Conservation (phyloP, 2,329 filamentous ascomycete genomes). For the Epichloe uncinata region DNA sequence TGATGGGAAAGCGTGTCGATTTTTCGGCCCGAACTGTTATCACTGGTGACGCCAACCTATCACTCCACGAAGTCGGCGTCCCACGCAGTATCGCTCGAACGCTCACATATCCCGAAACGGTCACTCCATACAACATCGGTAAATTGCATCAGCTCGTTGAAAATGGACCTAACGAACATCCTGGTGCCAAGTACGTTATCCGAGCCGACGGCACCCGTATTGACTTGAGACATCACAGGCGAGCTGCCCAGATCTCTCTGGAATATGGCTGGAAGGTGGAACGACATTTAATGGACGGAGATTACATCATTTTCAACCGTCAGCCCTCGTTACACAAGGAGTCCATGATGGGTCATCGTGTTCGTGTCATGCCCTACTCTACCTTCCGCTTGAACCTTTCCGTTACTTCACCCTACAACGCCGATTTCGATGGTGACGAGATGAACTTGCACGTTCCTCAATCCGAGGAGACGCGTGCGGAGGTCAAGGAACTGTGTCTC, state of each 20-base stretch:
- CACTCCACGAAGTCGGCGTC: conserved; percentile 92
- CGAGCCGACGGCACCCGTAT: conserved; percentile 87
- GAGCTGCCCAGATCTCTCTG: conserved; percentile 70
- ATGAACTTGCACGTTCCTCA: conserved; percentile 99
- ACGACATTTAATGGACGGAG: conserved; percentile 86
- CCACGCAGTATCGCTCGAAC: conserved; percentile 86
- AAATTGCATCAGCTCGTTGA: conserved; percentile 80
- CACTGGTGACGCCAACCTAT: conserved; percentile 93
- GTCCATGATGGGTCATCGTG: conserved; percentile 99
- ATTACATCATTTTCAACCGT: conserved; percentile 99
- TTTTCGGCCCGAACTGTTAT: conserved; percentile 99
- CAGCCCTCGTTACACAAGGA: conserved; percentile 98
- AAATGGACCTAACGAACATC: conserved; percentile 89
- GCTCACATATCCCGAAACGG: conserved; percentile 90
- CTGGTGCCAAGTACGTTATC: conserved; percentile 93
- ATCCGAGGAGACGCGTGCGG: conserved; percentile 89
- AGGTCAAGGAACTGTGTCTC: conserved; percentile 88
- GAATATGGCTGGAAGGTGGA: conserved; percentile 99
- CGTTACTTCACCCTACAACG: conserved; percentile 97
- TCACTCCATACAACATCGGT: conserved; percentile 95
- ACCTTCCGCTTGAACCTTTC: conserved; percentile 96
- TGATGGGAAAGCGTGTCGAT: conserved; percentile 99
- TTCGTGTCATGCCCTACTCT: conserved; percentile 96
- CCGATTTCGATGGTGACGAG: conserved; percentile 98
- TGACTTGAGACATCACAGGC: conserved; percentile 85